Base-by-base conservation (phyloP, 169 alveolate species). In the Plasmodium ovale region DNA sequence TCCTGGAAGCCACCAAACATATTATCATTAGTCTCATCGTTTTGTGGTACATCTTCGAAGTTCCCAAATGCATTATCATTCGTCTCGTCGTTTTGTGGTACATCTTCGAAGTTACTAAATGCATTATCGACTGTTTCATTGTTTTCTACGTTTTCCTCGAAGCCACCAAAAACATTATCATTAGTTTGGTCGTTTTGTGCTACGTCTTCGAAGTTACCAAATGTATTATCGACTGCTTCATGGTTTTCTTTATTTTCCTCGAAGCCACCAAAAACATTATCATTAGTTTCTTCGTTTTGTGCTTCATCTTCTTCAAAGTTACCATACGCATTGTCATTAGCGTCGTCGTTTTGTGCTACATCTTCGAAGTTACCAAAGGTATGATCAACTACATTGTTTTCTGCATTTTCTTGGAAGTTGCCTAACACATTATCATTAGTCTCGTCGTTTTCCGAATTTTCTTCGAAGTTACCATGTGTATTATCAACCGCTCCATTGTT, bases 201-300 rank as follows among this genome's bases (percentile, higher is more conserved):
- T n/a, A n/a, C n/a, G n/a, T n/a, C n/a, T n/a, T n/a, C n/a, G n/a
- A n/a, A n/a, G n/a, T n/a, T n/a, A n/a, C n/a, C n/a, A n/a, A n/a
- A n/a, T n/a, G n/a, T n/a, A n/a, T n/a, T n/a, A n/a, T n/a, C n/a
- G n/a, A n/a, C n/a, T n/a, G n/a, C n/a, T n/a, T n/a, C n/a, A n/a
- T n/a, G n/a, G 73, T 54, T 31, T 65, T 35, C 73, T 49, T 65
- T 42, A 16, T 33, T 4, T 65, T 65, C 73, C 19, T 35, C 21
- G 29, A 65, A 37, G 35, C 33, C 54, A 1, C 35, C 56, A 5
- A 70, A 49, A 9, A 37, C 35, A 35, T 47, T 68, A 37, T 31
- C 79, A 23, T 54, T 14, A 16, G 21, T 29, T 54, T 54, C 65
- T 19, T 23, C 79, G 39, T 47, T 68, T 37, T 14, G 62, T 23